phyloP scores from a whole-genome alignment of 768 basidiomycete genomes.

The Cystobasidium onofrii region DNA sequence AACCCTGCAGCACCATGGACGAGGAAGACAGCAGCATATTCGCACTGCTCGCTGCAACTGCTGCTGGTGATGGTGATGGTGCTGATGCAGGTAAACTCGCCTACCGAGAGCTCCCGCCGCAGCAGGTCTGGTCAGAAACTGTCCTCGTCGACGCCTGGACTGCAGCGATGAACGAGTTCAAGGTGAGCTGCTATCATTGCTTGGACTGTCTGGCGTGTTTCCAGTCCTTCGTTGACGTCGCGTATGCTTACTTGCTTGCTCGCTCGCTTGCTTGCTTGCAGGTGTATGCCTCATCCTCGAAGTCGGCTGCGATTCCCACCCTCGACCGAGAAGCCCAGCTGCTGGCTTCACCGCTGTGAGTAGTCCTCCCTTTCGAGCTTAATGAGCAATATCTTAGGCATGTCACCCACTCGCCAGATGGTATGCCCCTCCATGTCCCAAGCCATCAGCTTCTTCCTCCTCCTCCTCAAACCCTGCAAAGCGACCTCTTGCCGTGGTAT shows the following conservation, averaged over 20 bases:
- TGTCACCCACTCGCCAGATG: not conserved
- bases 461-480: not conserved
- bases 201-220: no score
- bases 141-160: not conserved
- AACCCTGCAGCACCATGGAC: not conserved
- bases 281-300: not conserved
- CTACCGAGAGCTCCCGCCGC: not conserved
- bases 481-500: not conserved
- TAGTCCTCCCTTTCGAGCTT: no score
- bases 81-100: not conserved
- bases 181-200: no score
- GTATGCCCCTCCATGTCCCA: slow-evolving; percentile 5
- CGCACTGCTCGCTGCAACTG: not conserved
- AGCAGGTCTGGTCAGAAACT: not conserved
- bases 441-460: not conserved
- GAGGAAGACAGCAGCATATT: not conserved
- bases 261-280: not conserved
- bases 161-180: slow-evolving; percentile 12
- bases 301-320: not conserved
- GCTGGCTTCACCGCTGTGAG: slow-evolving; percentile 12
- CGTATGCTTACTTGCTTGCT: not conserved
- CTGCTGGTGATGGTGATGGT: not conserved
- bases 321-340: not conserved
- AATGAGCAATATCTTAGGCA: no score
- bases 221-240: no score